Evolutionary conservation across 1,139 yeast species (phyloP), one percentile per base, ranked within the genome.

Genomic region (Lodderomyces beijingensis): DNA sequence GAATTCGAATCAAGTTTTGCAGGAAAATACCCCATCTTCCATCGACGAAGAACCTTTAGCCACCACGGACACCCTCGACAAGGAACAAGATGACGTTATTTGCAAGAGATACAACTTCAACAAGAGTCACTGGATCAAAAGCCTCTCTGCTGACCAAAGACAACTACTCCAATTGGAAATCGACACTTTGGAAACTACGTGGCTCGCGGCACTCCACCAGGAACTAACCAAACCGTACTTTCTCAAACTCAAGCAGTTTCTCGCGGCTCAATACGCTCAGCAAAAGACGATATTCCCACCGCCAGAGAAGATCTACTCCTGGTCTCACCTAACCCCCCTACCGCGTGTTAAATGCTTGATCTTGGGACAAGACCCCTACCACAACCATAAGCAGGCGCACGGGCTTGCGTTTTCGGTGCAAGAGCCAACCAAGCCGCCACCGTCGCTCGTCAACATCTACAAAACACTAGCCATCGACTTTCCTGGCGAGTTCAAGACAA

Each of bases 291-390:
- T 89, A 0, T 91, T 86, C 57, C 99, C 99, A 1, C 89, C 91
- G 0, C 55, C 63, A 16, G 50, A 70, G 12, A 83, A 84, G 40
- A 77, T 91, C n/a, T 91, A 91, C 54, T 84, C 96, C 0, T 91
- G 98, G 97, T 81, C 95, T 2, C 74, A 88, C 29, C 67, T 80
- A 21, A 87, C 97, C 0, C 96, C 96, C 0, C 64, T 91, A 22
- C 67, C 77, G 4, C 56, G 72, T 2, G 83, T 89, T 19, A 80
- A 78, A 49, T 93, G 93, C 21, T 72, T 91, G 3, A 70, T 93
- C 12, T 64, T 93, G 28, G 99, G 99, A 1, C 99, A 91, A 55
- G 99, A 91, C 54, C 99, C 99, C 0, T 91, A 91, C 53, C 98
- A 93, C 55, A 88, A 88, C 51, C 59, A 58, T 46, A 84, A 85